Evolutionary conservation across 2,329 filamentous ascomycete genomes (phyloP).

Genomic region (Lojkania enalia): DNA sequence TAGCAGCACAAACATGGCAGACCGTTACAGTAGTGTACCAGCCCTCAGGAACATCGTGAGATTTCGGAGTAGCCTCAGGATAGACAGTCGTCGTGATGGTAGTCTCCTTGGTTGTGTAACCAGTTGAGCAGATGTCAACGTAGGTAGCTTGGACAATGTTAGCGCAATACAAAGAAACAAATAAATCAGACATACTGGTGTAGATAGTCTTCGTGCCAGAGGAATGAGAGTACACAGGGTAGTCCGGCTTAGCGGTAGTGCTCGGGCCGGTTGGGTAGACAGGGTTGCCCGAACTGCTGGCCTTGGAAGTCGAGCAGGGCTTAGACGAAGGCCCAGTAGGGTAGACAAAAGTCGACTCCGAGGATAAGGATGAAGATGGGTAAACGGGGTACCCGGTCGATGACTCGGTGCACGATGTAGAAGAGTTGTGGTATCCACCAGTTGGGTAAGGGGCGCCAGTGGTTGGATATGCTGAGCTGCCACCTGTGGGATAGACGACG

Average conservation of each 20-base stretch:
- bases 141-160: conserved; percentile 25
- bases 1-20: conserved; percentile 24
- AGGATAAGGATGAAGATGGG: neutral
- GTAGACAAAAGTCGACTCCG: neutral
- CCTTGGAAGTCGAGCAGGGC: neutral
- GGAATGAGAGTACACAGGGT: neutral
- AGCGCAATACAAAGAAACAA: neutral
- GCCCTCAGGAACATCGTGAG: conserved; percentile 28
- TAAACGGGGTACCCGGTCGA: neutral
- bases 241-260: neutral
- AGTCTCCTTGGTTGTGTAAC: conserved; percentile 37
- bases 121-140: conserved; percentile 42
- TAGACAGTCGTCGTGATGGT: conserved; percentile 37
- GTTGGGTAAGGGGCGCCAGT: conserved; percentile 1
- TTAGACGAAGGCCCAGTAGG: neutral
- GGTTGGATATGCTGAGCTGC: neutral
- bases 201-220: neutral
- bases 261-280: neutral
- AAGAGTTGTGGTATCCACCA: neutral
- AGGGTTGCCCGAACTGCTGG: neutral
- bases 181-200: conserved; percentile 20
- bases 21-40: conserved; percentile 41
- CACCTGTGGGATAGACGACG: neutral
- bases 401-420: neutral
- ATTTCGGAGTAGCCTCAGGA: conserved; percentile 22